Conservation (phyloP, 371 early-diverging fungal genomes). For the Rhizopus arrhizus region DNA sequence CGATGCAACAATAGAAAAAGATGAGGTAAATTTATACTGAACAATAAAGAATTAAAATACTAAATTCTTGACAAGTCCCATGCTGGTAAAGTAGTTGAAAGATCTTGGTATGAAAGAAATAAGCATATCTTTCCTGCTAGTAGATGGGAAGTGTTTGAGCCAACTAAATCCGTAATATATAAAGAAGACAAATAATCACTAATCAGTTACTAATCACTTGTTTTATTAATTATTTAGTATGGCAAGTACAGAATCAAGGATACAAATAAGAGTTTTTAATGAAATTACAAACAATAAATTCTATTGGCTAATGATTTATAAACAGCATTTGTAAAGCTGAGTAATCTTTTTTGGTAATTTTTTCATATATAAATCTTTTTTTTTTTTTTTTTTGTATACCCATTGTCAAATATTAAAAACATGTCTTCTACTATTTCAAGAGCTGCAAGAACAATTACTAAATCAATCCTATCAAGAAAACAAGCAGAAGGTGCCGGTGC, state of each 20-base stretch:
- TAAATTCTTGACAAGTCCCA: constrained; percentile 65
- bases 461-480: constrained; percentile 23
- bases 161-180: constrained; percentile 69
- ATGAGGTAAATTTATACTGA: constrained; percentile 54
- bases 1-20: constrained; percentile 88
- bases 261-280: not conserved
- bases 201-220: constrained; percentile 1
- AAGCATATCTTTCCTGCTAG: constrained; percentile 96
- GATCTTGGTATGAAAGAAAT: constrained; percentile 93
- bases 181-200: not conserved
- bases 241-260: constrained; percentile 66
- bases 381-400: not conserved
- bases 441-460: constrained; percentile 20
- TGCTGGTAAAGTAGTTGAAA: constrained; percentile 93
- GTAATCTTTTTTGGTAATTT: not conserved
- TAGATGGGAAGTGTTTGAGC: constrained; percentile 94
- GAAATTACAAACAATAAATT: not conserved
- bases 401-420: not conserved
- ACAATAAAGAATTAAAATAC: not conserved
- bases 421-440: constrained; percentile 8
- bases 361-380: not conserved
- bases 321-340: constrained; percentile 1
- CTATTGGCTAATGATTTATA: not conserved
- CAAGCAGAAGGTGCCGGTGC: constrained; percentile 26
- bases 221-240: constrained; percentile 51